Base-by-base conservation (phyloP, 2,329 filamentous ascomycete genomes). In the Epichloe sp. region DNA sequence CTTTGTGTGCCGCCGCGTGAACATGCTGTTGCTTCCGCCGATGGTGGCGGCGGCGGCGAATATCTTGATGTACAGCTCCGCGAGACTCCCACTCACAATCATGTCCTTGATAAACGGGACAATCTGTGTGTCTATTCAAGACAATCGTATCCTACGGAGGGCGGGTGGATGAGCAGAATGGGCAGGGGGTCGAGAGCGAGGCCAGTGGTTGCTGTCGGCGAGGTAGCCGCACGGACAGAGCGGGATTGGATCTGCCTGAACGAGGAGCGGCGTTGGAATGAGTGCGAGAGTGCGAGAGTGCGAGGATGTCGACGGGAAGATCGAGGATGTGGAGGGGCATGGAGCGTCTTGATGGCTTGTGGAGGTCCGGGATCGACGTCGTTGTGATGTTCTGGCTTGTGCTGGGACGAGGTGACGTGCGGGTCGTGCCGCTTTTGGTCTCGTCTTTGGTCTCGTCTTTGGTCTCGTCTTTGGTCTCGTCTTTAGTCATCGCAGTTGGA, bases 161-260 rank as follows among this genome's bases (percentile, higher is more conserved):
- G 61, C 56, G 65, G 63, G 41, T 67, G 65, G 21, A 57, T 56
- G 47, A 67, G 64, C 26, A 67, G 58, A 11, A 67, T 54, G 7
- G 61, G 51, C 15, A 65, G 50, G 3, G 61, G 59, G 49, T 59
- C 52, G 47, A 60, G 52, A 40, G 21, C 7, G 23, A 26, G 7
- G 12, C 47, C 11, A 59, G 55, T 15, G 53, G 52, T 40, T 40
- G 49, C 14, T 36, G 15, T 23, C 6, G 17, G 38, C 21, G 34
- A 40, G 14, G 14, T 11, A n/a, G 7, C 58, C 52, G 48, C 64
- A 66, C 21, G 62, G 60, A 35, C 65, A 67, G 19, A 67, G 55
- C 4, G 55, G 44, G 41, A 66, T 60, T 12, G 52, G 50, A 3
- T 49, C 43, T 10, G 53, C 51, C 12, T 60, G 56, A 14, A 55